Evolutionary conservation across 352 stramenopile genomes (phyloP), one percentile per base, ranked within the genome.

Genomic region (Pythium periplocum): DNA sequence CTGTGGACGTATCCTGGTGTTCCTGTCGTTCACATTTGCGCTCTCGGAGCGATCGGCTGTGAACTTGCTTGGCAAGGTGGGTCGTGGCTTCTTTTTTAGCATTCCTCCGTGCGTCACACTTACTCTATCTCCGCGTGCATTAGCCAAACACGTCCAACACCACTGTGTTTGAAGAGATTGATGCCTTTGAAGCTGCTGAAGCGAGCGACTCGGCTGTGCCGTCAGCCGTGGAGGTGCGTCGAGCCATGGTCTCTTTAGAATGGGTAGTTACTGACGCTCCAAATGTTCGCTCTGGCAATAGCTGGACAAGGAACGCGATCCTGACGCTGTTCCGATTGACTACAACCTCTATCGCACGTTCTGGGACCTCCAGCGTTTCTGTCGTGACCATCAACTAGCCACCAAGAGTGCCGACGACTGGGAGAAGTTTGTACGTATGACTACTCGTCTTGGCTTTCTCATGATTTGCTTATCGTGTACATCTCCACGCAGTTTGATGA

Each of bases 311-410:
- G 62, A 84, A 32, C 57, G 69, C 35, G 67, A 46, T 4, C 32
- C 55, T 1, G 78, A 86, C 36, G 67, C 68, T 1, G 68, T 69
- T 0, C 82, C 81, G 8, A 88, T 96, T 40, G 83, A 96, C 58
- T 97, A 96, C 68, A 90, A 90, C 37, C 60, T 97, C 48, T 97
- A 97, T 64, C 73, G 78, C 42, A 91, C 83, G 34, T 97, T 97
- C 60, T 97, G 89, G 89, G 73, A 88, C 12, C 69, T 97, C 7
- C 89, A 97, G 62, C 75, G 83, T 9, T 93, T 90, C 57, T 94
- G 92, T 50, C 75, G 84, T 9, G 75, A 93, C 35, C 81, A 92
- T 55, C 63, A 75, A 26, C 56, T 89, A n/a, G 78, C 72, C 1
- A 72, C 63, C 3, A 74, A 87, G 45, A 88, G 68, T 45, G 66